These are phyloP conservation scores for Trichosporon coremiiforme DNA, from an alignment of 1,284 basidiomycete genomes.

Conservation along the genomic window DNA sequence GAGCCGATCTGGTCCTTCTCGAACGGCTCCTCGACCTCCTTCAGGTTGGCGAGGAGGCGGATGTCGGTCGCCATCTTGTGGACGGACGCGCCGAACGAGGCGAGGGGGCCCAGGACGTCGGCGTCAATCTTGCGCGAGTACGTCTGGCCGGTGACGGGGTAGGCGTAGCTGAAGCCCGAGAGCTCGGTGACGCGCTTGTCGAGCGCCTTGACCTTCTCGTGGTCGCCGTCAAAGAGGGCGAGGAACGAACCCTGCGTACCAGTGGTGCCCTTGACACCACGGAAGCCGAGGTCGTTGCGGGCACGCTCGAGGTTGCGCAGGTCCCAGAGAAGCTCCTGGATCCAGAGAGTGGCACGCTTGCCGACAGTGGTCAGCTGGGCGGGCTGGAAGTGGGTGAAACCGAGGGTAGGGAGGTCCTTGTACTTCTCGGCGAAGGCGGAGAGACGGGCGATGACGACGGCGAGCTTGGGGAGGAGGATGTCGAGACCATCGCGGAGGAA, in stretches of 20 bases:
- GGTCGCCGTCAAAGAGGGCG: constrained; percentile 90
- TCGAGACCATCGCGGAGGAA: constrained; percentile 87
- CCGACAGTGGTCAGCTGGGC: constrained; percentile 98
- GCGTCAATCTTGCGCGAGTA: constrained; percentile 98
- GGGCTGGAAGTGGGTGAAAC: constrained; percentile 99
- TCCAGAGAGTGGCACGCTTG: constrained; percentile 98
- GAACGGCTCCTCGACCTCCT: constrained; percentile 99
- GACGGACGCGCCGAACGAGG: constrained; percentile 90
- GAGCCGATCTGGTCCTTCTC: constrained; percentile 97
- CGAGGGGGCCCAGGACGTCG: constrained; percentile 85
- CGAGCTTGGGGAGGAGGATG: constrained; percentile 82
- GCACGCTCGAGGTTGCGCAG: constrained; percentile 89
- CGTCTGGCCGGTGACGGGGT: constrained; percentile 97
- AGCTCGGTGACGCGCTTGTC: constrained; percentile 87
- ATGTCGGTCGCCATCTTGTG: constrained; percentile 98
- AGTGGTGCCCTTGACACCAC: constrained; percentile 98
- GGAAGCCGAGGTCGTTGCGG: constrained; percentile 91
- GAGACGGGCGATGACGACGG: constrained; percentile 85
- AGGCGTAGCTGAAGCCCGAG: constrained; percentile 88
- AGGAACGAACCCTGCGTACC: constrained; percentile 98
- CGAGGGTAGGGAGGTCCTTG: constrained; percentile 80
- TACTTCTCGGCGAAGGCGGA: constrained; percentile 73
- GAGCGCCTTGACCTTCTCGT: constrained; percentile 88
- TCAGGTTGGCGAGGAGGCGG: constrained; percentile 85
- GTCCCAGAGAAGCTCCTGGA: constrained; percentile 97